A percentile compares a stretch with the other conserved stretches of the same genome.
These are phyloP conservation scores for Priceomyces medius DNA, from an alignment of 805 yeast species.

Conservation along the genomic window DNA sequence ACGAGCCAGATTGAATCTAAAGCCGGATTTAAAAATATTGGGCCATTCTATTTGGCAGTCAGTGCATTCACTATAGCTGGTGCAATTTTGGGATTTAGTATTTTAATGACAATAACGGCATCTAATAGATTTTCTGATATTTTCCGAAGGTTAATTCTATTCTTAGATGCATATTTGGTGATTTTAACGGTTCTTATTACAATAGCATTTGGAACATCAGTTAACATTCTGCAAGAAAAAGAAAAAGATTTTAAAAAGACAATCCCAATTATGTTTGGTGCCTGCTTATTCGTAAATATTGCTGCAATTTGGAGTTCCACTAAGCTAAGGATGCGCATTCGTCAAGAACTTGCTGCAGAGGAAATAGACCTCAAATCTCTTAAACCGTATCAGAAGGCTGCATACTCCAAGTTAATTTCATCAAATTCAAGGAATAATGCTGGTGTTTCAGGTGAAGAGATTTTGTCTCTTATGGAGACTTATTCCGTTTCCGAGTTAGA, in stretches of 20 bases:
- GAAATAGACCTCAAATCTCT: conserved; percentile 12
- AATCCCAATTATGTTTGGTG: conserved; percentile 3
- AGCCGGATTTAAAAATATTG: neutral
- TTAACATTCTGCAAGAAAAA: conserved; percentile 1
- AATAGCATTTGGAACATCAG: conserved; percentile 7
- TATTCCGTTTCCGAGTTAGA: conserved; percentile 11
- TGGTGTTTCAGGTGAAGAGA: conserved; percentile 18
- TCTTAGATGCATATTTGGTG: conserved; percentile 6
- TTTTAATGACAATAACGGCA: conserved; percentile 1
- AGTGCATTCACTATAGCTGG: conserved; percentile 4
- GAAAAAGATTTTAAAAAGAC: neutral
- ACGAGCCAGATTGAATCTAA: neutral
- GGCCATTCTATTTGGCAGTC: conserved; percentile 2
- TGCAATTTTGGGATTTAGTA: conserved; percentile 4
- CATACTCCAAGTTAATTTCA: conserved; percentile 18
- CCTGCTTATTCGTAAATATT: conserved; percentile 2
- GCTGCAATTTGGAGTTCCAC: conserved; percentile 4
- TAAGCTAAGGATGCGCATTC: conserved; percentile 8
- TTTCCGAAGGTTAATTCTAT: conserved; percentile 5
- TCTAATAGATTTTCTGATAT: conserved; percentile 1
- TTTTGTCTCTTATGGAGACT: conserved; percentile 17
- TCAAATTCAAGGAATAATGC: conserved; percentile 16
- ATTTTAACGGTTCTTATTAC: conserved; percentile 5
- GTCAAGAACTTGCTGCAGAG: conserved; percentile 13
- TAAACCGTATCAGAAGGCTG: conserved; percentile 15